Percentiles rank a stretch among this genome's conserved stretches.
Evolutionary conservation across 2,329 filamentous ascomycete species (phyloP).

Genomic region (Phaeosphaeriaceae sp.): DNA sequence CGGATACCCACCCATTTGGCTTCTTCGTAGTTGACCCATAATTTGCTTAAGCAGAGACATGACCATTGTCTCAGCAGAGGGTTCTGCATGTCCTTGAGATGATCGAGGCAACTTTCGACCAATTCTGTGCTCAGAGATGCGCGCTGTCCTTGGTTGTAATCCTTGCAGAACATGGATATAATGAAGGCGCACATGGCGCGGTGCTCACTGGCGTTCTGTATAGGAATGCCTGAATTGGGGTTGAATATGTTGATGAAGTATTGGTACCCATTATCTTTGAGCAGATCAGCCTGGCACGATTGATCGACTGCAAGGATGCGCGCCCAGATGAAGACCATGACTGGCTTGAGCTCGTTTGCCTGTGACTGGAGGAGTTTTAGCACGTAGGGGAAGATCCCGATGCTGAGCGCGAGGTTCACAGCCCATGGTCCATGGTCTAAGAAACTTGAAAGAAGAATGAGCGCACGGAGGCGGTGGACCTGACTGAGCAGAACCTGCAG

Average conservation of each 20-base stretch:
- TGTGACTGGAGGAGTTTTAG: conserved; percentile 95
- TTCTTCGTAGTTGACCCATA: conserved; percentile 90
- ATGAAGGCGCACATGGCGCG: conserved; percentile 99
- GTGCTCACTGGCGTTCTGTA: conserved; percentile 90
- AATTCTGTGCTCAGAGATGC: conserved; percentile 91
- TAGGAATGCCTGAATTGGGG: conserved; percentile 80
- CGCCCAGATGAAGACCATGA: conserved; percentile 99
- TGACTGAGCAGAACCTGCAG: conserved; percentile 95
- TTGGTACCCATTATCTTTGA: conserved; percentile 96
- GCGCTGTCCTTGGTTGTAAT: conserved; percentile 87
- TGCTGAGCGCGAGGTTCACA: conserved; percentile 95
- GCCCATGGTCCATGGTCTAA: conserved; percentile 97
- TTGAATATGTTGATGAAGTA: conserved; percentile 96
- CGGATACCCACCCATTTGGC: conserved; percentile 96
- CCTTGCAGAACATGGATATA: conserved; percentile 94
- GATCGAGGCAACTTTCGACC: conserved; percentile 83
- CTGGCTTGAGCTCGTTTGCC: conserved; percentile 90
- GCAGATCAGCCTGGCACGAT: conserved; percentile 88
- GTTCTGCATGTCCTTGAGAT: conserved; percentile 86
- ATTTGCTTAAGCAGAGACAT: conserved; percentile 90
- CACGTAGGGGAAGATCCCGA: conserved; percentile 99
- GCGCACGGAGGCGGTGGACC: conserved; percentile 86
- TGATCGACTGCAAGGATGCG: conserved; percentile 93
- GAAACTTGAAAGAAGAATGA: conserved; percentile 92
- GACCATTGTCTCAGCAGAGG: conserved; percentile 93